phyloP scores from a whole-genome alignment of 2,329 filamentous ascomycete species.

The Alternaria sp. region DNA sequence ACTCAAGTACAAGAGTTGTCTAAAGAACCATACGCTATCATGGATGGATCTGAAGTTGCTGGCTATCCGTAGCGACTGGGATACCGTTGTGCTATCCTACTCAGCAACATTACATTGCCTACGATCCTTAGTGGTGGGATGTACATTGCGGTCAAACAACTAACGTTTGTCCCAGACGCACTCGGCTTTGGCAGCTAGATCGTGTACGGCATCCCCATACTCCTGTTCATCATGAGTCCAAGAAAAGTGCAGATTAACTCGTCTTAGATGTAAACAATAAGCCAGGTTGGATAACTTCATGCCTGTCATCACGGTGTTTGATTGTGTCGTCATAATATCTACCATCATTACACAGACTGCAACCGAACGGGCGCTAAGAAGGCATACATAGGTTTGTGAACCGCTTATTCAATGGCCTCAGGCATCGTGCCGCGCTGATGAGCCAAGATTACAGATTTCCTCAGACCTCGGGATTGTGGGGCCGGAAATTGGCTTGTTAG shows the following conservation, averaged over 20 bases:
- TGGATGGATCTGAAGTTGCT: not conserved
- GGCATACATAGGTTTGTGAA: not conserved
- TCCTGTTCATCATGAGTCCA: not conserved
- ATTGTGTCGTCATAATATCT: not conserved
- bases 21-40: not conserved
- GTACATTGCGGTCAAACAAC: not conserved
- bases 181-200: not conserved
- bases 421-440: not conserved
- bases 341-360: not conserved
- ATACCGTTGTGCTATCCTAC: not conserved
- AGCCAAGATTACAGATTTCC: not conserved
- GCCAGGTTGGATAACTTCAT: not conserved
- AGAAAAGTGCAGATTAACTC: not conserved
- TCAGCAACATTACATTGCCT: not conserved
- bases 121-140: not conserved
- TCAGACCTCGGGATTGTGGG: not conserved
- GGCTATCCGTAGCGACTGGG: not conserved
- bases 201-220: not conserved
- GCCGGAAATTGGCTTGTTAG: not conserved
- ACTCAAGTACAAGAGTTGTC: not conserved
- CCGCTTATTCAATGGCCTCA: not conserved
- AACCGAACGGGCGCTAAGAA: not conserved
- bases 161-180: not conserved
- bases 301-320: not conserved
- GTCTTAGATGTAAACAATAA: not conserved